Evolutionary conservation across 2,329 filamentous ascomycete genomes (phyloP), one percentile per base, ranked within the genome.

Genomic region (Colletotrichum neosansevieriae): DNA sequence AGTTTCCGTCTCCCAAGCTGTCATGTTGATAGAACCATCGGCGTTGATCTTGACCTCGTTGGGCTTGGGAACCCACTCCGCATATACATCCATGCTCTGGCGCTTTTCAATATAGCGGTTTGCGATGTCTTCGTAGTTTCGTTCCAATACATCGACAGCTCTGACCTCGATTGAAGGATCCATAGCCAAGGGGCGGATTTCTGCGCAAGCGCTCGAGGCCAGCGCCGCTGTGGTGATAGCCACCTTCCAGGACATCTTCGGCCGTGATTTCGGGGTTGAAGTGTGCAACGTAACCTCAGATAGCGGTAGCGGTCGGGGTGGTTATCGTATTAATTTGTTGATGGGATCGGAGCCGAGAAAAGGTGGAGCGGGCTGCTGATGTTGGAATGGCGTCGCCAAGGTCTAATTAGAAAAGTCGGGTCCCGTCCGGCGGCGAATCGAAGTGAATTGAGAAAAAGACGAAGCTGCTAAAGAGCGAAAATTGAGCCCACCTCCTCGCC

Each of bases 1-100:
- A 7, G 70, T 91, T 49, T 82, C 76, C 3, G 74, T 72, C 70
- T 90, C 81, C 89, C 89, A 92, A 6, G 82, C 78, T 3, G 84
- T 84, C 74, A 85, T 76, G 78, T 90, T 86, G 71, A 86, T 75
- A n/a, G 78, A 79, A 59, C 82, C 82, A 71, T 85, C 78, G 32
- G 76, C 71, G 63, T 80, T 82, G 58, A 83, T 72, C 19, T 76
- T 71, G 29, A 81, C 75, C 40, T 76, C 76, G 24, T 38, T 34
- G 6, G 71, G 53, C 15, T 70, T 58, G 42, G 71, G 69, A 2
- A 60, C 21, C 42, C 47, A 69, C 40, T 42, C 61, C 24, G 69
- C 70, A 38, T 58, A 61, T 29, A 47, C 32, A 29, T 42, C 21
- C n/a, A 44, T 19, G 40, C 56, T 59, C 59, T 62, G 71, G 68